A percentile compares a stretch with the other conserved stretches of the same genome.
Conservation (phyloP, 2,329 filamentous ascomycete genomes). For the Fusarium verrucosum region DNA sequence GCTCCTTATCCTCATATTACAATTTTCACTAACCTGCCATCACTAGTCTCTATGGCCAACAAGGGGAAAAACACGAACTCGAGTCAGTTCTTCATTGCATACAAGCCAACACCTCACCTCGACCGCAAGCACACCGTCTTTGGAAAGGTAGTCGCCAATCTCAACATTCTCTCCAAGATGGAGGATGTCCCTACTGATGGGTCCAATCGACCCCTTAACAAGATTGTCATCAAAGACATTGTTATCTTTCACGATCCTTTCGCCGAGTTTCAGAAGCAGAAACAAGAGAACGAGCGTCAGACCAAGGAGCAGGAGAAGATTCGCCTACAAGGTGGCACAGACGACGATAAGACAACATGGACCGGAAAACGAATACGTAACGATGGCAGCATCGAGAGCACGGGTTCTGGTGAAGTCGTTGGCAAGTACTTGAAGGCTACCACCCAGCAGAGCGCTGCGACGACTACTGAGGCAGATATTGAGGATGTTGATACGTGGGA, state of each 20-base stretch:
- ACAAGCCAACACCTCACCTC: conserved; percentile 83
- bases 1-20: not conserved
- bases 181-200: conserved; percentile 80
- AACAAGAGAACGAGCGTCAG: conserved; percentile 67
- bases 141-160: conserved; percentile 80
- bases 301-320: conserved; percentile 70
- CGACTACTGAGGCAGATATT: conserved; percentile 68
- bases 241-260: conserved; percentile 94
- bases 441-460: conserved; percentile 38
- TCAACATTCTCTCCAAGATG: conserved; percentile 76
- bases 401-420: conserved; percentile 57
- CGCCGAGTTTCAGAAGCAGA: conserved; percentile 86
- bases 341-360: conserved; percentile 93
- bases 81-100: conserved; percentile 93
- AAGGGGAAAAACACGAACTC: conserved; percentile 99
- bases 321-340: conserved; percentile 72
- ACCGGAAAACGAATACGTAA: conserved; percentile 88
- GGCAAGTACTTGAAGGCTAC: conserved; percentile 85
- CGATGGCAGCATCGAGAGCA: conserved; percentile 66
- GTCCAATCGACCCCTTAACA: conserved; percentile 77
- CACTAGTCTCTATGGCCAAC: conserved; percentile 83
- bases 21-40: conserved; percentile 2
- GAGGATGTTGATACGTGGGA: conserved; percentile 72
- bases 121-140: conserved; percentile 99
- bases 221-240: conserved; percentile 83